Percentiles rank a stretch among this genome's conserved stretches.
These are phyloP conservation scores for Pythium phragmiticola DNA, from an alignment of 352 stramenopile species.

Conservation along the genomic window DNA sequence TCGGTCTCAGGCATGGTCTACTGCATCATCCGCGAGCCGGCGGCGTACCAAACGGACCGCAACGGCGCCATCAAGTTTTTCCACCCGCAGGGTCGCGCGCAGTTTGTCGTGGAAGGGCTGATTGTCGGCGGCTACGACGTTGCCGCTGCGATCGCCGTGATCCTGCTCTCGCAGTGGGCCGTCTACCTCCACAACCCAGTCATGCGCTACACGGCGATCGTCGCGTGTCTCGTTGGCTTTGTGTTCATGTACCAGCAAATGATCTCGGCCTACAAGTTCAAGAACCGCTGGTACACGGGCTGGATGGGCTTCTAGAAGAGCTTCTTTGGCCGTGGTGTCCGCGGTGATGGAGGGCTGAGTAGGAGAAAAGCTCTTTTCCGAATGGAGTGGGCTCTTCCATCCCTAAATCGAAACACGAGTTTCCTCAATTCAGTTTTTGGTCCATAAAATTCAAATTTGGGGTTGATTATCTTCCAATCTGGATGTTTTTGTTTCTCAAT, in stretches of 20 bases:
- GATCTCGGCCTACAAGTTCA: slow-evolving; percentile 82
- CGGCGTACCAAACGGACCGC: slow-evolving; percentile 64
- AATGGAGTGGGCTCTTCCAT: neutral
- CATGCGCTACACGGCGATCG: slow-evolving; percentile 56
- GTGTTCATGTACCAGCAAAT: slow-evolving; percentile 85
- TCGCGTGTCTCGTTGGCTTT: slow-evolving; percentile 64
- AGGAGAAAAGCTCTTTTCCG: neutral
- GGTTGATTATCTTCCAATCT: neutral
- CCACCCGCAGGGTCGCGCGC: slow-evolving; percentile 75
- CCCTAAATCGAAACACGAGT: slow-evolving; percentile 4
- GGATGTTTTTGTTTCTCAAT: neutral
- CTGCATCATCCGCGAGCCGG: slow-evolving; percentile 88
- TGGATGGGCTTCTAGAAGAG: slow-evolving; percentile 73
- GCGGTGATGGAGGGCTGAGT: neutral
- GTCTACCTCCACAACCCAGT: slow-evolving; percentile 64
- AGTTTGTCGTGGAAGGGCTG: slow-evolving; percentile 83
- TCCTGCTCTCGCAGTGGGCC: slow-evolving; percentile 82
- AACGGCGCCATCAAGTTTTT: slow-evolving; percentile 87
- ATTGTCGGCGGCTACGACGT: slow-evolving; percentile 78
- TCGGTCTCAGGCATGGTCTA: slow-evolving; percentile 89
- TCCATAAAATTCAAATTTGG: neutral
- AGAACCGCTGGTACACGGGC: slow-evolving; percentile 88
- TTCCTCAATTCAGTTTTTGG: neutral
- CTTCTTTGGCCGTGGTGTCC: too few species aligned
- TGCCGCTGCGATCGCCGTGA: slow-evolving; percentile 62